Percentiles rank a stretch among this genome's conserved stretches.
These are phyloP conservation scores for Rhodotorula sp. DNA, from an alignment of 1,284 basidiomycete genomes.

Conservation along the genomic window DNA sequence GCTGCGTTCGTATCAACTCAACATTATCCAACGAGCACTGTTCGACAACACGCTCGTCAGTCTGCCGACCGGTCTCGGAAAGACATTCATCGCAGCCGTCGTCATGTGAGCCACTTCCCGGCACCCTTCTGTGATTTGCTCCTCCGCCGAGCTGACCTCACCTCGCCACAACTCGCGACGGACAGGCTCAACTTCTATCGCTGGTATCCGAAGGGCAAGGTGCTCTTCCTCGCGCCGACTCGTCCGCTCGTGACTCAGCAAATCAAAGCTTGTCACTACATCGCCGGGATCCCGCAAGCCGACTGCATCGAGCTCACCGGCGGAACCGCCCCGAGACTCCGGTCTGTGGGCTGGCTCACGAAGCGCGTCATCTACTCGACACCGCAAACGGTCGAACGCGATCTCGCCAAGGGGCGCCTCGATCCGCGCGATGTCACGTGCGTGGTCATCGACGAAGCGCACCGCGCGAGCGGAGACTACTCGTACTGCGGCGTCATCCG, in stretches of 20 bases:
- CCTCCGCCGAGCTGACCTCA: neutral
- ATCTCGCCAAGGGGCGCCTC: constrained; percentile 70
- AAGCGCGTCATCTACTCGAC: constrained; percentile 98
- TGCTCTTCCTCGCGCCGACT: constrained; percentile 93
- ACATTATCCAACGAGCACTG: constrained; percentile 82
- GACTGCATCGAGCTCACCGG: constrained; percentile 89
- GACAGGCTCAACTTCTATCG: constrained; percentile 59
- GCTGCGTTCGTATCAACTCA: constrained; percentile 85
- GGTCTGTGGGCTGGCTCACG: constrained; percentile 62
- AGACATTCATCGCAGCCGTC: constrained; percentile 97
- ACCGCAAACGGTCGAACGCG: constrained; percentile 91
- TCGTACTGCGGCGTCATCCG: constrained; percentile 86
- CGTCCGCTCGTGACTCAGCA: constrained; percentile 95
- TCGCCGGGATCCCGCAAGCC: constrained; percentile 87
- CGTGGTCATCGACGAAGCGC: constrained; percentile 90
- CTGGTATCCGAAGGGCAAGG: constrained; percentile 91
- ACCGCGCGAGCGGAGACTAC: constrained; percentile 88
- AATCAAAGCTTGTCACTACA: constrained; percentile 86
- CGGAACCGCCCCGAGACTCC: constrained; percentile 54
- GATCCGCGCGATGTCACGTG: constrained; percentile 78
- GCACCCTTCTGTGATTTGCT: neutral
- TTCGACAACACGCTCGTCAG: constrained; percentile 94
- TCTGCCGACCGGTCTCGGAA: constrained; percentile 92
- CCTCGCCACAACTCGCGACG: neutral
- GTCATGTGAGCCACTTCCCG: constrained; percentile 63